These are phyloP conservation scores for Asterochloris erici DNA, from an alignment of 139 green algal species.

Conservation along the genomic window DNA sequence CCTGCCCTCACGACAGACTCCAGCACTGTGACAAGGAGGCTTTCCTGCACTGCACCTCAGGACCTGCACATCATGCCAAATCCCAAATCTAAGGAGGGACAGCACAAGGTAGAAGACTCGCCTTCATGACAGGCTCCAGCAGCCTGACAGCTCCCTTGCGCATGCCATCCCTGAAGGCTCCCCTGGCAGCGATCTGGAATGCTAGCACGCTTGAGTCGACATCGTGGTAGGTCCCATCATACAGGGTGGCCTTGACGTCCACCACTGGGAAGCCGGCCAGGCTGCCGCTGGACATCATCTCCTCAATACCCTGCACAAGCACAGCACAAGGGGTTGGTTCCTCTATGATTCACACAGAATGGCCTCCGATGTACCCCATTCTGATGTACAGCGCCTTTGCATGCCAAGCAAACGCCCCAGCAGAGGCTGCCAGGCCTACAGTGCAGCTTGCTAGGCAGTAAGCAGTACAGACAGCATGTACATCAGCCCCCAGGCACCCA, in stretches of 20 bases:
- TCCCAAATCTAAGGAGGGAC: too few species aligned
- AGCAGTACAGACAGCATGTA: too few species aligned
- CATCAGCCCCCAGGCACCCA: too few species aligned
- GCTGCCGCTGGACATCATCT: conserved; percentile 86
- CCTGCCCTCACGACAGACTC: too few species aligned
- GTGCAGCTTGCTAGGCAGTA: too few species aligned
- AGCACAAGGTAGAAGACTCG: too few species aligned
- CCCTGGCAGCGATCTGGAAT: conserved; percentile 95
- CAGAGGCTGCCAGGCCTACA: too few species aligned
- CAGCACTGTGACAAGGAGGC: too few species aligned
- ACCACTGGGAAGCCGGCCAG: conserved; percentile 96
- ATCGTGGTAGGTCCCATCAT: conserved; percentile 97
- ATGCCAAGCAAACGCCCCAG: too few species aligned
- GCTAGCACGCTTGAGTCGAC: conserved; percentile 96
- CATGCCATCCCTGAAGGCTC: conserved; percentile 83
- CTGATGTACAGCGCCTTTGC: not conserved
- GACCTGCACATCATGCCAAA: too few species aligned
- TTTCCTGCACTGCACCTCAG: too few species aligned
- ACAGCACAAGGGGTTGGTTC: not conserved
- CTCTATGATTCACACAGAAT: too few species aligned
- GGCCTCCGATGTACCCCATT: conserved; percentile 22
- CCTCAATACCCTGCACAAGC: conserved; percentile 83
- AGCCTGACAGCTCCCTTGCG: conserved; percentile 83
- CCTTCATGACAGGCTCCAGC: conserved; percentile 98
- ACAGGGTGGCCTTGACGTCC: conserved; percentile 81